phyloP scores from a whole-genome alignment of 176 grass and related monocot genomes.

The Saccharum spontaneum region DNA sequence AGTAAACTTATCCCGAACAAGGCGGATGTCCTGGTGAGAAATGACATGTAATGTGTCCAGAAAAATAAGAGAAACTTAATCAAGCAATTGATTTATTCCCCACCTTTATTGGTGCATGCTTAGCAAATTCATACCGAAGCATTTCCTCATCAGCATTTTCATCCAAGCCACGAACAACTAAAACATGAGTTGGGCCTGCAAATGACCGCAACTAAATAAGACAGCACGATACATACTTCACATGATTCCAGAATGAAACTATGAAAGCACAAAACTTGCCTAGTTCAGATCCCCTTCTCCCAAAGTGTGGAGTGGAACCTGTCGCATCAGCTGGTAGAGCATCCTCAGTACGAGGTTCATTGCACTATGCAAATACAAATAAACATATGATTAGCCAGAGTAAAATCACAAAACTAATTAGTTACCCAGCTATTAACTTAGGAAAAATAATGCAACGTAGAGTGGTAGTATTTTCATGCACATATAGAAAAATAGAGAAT shows the following conservation, averaged over 20 bases:
- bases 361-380: constrained; percentile 56
- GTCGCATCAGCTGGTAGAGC: constrained; percentile 73
- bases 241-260: constrained; percentile 26
- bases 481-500: neutral
- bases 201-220: constrained; percentile 34
- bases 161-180: constrained; percentile 95
- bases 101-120: constrained; percentile 95
- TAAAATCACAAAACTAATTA: constrained; percentile 16
- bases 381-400: constrained; percentile 36
- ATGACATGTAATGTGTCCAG: constrained; percentile 1
- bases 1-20: constrained; percentile 98
- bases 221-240: constrained; percentile 19
- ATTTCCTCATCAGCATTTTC: constrained; percentile 99
- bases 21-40: constrained; percentile 83
- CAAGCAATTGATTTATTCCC: constrained; percentile 25
- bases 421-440: neutral
- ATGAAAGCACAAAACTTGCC: constrained; percentile 53
- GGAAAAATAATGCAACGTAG: neutral
- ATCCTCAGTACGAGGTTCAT: constrained; percentile 89
- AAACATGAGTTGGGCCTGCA: constrained; percentile 98
- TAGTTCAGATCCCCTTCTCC: constrained; percentile 79
- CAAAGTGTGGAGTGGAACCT: constrained; percentile 50
- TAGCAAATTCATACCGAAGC: constrained; percentile 97
- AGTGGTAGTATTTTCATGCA: neutral
- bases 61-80: constrained; percentile 1